Conservation (phyloP, 2,329 filamentous ascomycete genomes). For the Parastagonospora avenae region DNA sequence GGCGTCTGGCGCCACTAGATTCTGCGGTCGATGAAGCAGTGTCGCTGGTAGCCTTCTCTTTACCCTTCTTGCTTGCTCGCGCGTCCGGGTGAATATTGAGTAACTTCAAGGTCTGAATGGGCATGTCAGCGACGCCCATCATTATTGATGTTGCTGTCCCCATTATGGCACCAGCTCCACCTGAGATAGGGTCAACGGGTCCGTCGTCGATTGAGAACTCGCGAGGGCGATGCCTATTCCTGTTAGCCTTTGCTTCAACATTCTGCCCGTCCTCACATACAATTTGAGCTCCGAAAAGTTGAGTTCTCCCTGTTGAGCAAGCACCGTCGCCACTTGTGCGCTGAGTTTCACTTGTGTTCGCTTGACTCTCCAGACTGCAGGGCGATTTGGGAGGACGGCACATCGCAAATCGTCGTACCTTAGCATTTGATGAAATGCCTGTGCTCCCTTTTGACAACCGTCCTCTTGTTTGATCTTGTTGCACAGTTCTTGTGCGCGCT, state of each 20-base stretch:
- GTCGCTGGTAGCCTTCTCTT: slow-evolving; percentile 22
- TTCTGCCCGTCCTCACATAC: slow-evolving; percentile 24
- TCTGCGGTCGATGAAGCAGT: slow-evolving; percentile 19
- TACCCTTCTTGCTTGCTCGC: slow-evolving; percentile 30
- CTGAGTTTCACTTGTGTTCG: slow-evolving; percentile 45
- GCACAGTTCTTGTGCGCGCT: slow-evolving; percentile 44
- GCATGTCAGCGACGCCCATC: slow-evolving; percentile 79
- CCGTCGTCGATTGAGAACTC: slow-evolving; percentile 49
- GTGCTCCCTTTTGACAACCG: slow-evolving; percentile 45
- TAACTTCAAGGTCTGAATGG: slow-evolving; percentile 59
- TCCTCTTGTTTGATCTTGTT: slow-evolving; percentile 46
- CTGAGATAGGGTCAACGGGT: slow-evolving; percentile 48
- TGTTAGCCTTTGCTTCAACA: slow-evolving; percentile 9
- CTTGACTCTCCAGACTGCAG: slow-evolving; percentile 48
- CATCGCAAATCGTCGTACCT: slow-evolving; percentile 47
- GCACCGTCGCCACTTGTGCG: slow-evolving; percentile 45
- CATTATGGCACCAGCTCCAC: slow-evolving; percentile 74
- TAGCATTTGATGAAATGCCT: slow-evolving; percentile 46
- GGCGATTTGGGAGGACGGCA: slow-evolving; percentile 34
- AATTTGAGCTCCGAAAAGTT: slow-evolving; percentile 46
- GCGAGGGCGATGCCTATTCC: slow-evolving; percentile 40
- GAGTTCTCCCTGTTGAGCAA: slow-evolving; percentile 44
- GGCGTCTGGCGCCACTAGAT: slow-evolving; percentile 17
- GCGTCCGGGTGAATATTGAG: slow-evolving; percentile 52
- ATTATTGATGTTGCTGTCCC: slow-evolving; percentile 81